Evolutionary conservation across 2,329 filamentous ascomycete genomes (phyloP).

Genomic region (Arthroderma uncinatum): DNA sequence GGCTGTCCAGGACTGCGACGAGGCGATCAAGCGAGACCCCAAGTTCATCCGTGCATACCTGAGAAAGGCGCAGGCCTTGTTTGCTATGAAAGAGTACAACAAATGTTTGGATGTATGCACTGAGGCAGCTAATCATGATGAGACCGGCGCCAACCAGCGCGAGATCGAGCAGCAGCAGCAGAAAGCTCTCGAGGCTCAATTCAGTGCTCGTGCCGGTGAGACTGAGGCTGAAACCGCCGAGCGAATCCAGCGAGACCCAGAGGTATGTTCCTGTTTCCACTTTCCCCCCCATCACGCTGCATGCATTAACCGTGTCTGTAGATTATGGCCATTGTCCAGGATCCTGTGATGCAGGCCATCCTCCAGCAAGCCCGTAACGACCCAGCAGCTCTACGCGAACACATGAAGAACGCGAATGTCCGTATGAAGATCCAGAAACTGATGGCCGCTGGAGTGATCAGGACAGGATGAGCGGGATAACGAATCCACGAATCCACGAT

Average conservation of each 20-base stretch:
- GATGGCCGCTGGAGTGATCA: slow-evolving; percentile 83
- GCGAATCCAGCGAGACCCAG: slow-evolving; percentile 78
- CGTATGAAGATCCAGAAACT: slow-evolving; percentile 87
- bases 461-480: slow-evolving; percentile 47
- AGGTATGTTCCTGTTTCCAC: slow-evolving; percentile 46
- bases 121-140: slow-evolving; percentile 68
- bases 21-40: slow-evolving; percentile 79
- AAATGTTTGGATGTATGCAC: slow-evolving; percentile 83
- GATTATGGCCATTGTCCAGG: slow-evolving; percentile 86
- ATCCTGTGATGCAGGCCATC: slow-evolving; percentile 96
- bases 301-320: too few species aligned
- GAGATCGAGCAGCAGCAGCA: slow-evolving; percentile 93
- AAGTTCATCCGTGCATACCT: slow-evolving; percentile 94
- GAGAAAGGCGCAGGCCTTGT: slow-evolving; percentile 88
- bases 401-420: slow-evolving; percentile 87
- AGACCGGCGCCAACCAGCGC: slow-evolving; percentile 65
- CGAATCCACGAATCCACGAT: not conserved
- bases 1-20: slow-evolving; percentile 83
- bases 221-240: slow-evolving; percentile 92
- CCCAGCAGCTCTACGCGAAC: slow-evolving; percentile 83
- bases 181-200: slow-evolving; percentile 86
- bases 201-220: slow-evolving; percentile 81
- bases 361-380: slow-evolving; percentile 93
- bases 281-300: not conserved
- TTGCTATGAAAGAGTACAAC: slow-evolving; percentile 97